A percentile compares a stretch with the other conserved stretches of the same genome.
These are phyloP conservation scores for Quercus robur DNA, from an alignment of 306 rosid genomes.

Conservation along the genomic window DNA sequence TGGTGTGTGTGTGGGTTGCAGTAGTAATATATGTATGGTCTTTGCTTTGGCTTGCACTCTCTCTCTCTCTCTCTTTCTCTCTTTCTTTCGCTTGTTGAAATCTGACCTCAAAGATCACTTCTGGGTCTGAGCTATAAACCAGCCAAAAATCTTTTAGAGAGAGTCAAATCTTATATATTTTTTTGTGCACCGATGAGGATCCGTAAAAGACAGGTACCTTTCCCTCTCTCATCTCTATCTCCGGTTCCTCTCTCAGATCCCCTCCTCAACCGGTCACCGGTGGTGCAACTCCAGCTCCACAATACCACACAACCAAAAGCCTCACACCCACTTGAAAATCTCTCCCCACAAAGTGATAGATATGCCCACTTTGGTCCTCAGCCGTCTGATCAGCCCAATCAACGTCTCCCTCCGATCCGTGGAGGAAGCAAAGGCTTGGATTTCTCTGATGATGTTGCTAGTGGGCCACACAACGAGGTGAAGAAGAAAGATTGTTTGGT, in stretches of 20 bases:
- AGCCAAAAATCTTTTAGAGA: not conserved
- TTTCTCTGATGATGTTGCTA: constrained; percentile 13
- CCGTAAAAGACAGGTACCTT: constrained; percentile 62
- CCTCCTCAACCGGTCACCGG: constrained; percentile 55
- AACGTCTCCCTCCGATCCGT: constrained; percentile 34
- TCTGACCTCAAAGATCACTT: constrained; percentile 29
- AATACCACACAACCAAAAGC: constrained; percentile 15
- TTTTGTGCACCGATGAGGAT: constrained; percentile 68
- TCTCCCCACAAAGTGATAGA: not conserved
- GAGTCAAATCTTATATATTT: not conserved
- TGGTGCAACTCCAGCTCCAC: constrained; percentile 58
- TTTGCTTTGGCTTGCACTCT: constrained; percentile 16
- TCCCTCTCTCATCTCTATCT: constrained; percentile 48
- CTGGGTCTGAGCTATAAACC: constrained; percentile 16
- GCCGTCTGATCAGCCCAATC: constrained; percentile 48
- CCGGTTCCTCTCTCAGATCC: constrained; percentile 73
- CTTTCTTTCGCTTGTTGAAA: constrained; percentile 12
- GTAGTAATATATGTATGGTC: constrained; percentile 29
- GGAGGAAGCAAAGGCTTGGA: constrained; percentile 26
- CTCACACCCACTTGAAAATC: constrained; percentile 16
- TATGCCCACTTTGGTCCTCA: constrained; percentile 27
- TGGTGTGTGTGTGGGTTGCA: not conserved
- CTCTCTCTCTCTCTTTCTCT: not conserved
- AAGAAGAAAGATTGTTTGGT: constrained; percentile 41
- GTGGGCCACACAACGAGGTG: constrained; percentile 28